Base-by-base conservation (phyloP, 2,329 filamentous ascomycete species). In the Fusarium sarcochroum region DNA sequence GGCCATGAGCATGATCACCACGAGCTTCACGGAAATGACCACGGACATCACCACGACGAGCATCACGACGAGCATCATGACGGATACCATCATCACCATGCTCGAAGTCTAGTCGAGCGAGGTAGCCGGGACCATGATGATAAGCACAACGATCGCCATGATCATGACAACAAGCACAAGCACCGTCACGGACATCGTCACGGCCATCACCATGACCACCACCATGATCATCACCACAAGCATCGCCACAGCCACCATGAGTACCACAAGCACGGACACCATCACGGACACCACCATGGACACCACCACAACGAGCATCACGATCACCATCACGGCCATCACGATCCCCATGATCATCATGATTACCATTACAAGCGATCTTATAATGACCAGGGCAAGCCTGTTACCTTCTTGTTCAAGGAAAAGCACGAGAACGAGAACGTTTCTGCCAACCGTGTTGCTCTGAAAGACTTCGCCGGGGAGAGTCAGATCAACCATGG, bases 231-330 rank as follows among this genome's bases (percentile, higher is more conserved):
- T 25, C 49, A 59, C 20, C 53, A 64, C 44, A 59, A 30, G 35
- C 61, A 66, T 55, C 48, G 37, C 20, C 50, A 56, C 25, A 38
- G 30, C 38, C 61, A 66, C 23, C 27, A 61, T 20, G 57, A 66
- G 49, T 41, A 56, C 14, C 59, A 61, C 14, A 21, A 21, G 18
- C 41, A 56, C n/a, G 55, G 46, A 1, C 37, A 56, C n/a, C 50
- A 60, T 20, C 46, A 59, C 23, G 34, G 53, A 5, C 44, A 59
- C 25, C 30, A 38, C 10, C 27, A 62, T 23, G 53, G 44, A 5
- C 46, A 67, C n/a, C 18, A 52, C 15, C 48, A 51, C 13, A 32
- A 41, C 14, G 38, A 58, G 34, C 18, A 66, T n/a, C 47, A 68
- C 7, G 45, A 51, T 9, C 40, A 64, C 25, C 37, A 49, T 6